phyloP scores from a whole-genome alignment of 1,284 basidiomycete genomes.

The Puccinia novopanici region DNA sequence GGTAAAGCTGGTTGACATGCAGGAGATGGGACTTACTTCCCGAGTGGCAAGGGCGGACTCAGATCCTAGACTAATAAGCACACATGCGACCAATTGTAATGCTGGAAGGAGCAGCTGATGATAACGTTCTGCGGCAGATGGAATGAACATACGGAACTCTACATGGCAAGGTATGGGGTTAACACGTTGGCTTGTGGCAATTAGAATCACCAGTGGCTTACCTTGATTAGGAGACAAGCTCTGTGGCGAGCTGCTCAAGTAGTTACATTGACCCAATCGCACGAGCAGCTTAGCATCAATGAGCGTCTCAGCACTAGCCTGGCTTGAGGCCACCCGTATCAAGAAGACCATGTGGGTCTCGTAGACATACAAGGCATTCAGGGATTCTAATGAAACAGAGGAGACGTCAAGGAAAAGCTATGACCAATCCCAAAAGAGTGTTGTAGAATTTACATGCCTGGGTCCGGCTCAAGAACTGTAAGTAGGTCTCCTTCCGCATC shows the following conservation, averaged over 20 bases:
- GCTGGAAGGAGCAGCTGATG: conserved; percentile 83
- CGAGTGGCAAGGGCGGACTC: conserved; percentile 67
- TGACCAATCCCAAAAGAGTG: not conserved
- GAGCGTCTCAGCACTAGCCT: conserved; percentile 79
- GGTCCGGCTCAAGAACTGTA: conserved; percentile 80
- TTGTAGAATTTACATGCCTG: conserved; percentile 62
- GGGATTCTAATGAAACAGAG: conserved; percentile 61
- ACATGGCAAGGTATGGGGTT: not conserved
- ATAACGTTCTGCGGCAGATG: conserved; percentile 81
- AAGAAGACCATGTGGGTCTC: conserved; percentile 90
- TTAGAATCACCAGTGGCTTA: not conserved
- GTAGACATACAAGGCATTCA: conserved; percentile 91
- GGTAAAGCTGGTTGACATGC: conserved; percentile 11
- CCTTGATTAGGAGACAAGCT: conserved; percentile 74
- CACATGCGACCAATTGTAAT: conserved; percentile 66
- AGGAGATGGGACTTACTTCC: conserved; percentile 60
- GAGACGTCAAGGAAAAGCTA: not conserved
- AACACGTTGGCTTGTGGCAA: not conserved
- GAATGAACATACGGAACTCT: conserved; percentile 77
- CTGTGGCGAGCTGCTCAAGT: conserved; percentile 77
- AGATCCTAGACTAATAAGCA: conserved; percentile 45
- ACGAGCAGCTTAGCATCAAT: conserved; percentile 77
- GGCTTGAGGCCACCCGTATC: conserved; percentile 76
- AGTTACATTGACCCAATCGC: conserved; percentile 81
- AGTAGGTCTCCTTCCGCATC: conserved; percentile 79